These are phyloP conservation scores for Nemania sp. DNA, from an alignment of 2,329 filamentous ascomycete species.

Conservation along the genomic window DNA sequence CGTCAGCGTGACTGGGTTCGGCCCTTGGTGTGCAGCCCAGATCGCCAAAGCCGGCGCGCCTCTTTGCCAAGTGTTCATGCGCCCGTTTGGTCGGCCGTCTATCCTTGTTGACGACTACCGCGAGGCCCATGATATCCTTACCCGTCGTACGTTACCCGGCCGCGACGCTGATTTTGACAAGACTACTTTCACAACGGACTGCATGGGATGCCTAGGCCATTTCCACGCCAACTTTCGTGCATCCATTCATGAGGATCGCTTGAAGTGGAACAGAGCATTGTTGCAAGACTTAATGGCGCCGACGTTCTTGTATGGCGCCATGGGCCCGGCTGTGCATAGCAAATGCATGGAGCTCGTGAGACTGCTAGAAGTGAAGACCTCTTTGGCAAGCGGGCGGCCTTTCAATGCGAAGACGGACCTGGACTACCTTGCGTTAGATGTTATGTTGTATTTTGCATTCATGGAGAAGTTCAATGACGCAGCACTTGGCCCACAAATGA, in stretches of 20 bases:
- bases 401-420: too few relatives aligned
- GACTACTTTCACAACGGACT: conserved; percentile 28
- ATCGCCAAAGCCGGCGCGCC: conserved; percentile 23
- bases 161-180: conserved; percentile 38
- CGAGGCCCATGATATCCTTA: conserved; percentile 41
- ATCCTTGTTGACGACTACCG: conserved; percentile 41
- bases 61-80: conserved; percentile 42
- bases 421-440: too few relatives aligned
- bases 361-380: too few relatives aligned
- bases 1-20: background rate
- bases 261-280: conserved; percentile 25
- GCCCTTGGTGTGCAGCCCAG: conserved; percentile 12
- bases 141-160: conserved; percentile 30
- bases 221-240: conserved; percentile 40
- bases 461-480: too few relatives aligned
- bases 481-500: too few relatives aligned
- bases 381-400: too few relatives aligned
- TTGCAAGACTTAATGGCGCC: conserved; percentile 45
- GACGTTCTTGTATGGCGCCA: conserved; percentile 39
- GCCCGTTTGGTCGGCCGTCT: conserved; percentile 38
- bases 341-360: too few relatives aligned
- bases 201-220: conserved; percentile 26
- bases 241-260: conserved; percentile 28
- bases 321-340: too few relatives aligned
- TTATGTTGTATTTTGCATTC: too few relatives aligned